Evolutionary conservation across 768 basidiomycete genomes (phyloP), one percentile per base, ranked within the genome.

Genomic region (Amanita pallidorosea): DNA sequence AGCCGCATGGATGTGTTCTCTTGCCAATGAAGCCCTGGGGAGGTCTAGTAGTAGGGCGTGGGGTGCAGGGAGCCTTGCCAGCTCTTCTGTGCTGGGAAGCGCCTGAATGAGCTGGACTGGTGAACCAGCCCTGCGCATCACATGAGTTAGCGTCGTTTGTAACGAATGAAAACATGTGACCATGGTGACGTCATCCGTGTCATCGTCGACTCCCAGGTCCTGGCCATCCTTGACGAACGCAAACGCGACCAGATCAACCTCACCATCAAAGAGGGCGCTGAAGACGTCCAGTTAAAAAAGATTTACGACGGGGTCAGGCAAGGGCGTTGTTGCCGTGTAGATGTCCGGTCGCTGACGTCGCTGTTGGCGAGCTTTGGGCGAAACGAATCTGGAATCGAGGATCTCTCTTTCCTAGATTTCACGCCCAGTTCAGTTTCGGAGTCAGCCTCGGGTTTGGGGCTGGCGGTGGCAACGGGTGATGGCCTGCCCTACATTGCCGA

Each of bases 181-280:
- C 4, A 3, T 27, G 22, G 3, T 23, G 25, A 9, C 8, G 23
- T n/a, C 5, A 17, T 27, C n/a, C 8, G 4, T 3, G 25, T 23
- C 40, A 66, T 83, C 5, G 74, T 85, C 1, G 87, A 90, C 58
- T 79, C 81, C 0, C 83, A 81, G 64, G 70, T 85, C 20, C 63
- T 66, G 23, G 74, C 77, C 4, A 61, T 68, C 38, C 66, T 81
- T 25, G 75, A 81, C 55, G 75, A 78, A n/a, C 64, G 64, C 11
- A 72, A 82, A 53, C 66, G 77, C 7, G 67, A 76, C 58, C 63
- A 71, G 1, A 70, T 84, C 4, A 62, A 65, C 12, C 64, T 82
- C 5, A 67, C 63, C 3, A 57, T 72, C 0, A 57, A 69, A n/a
- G 77, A 75, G n/a, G 77, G 73, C 3, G 66, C 80, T 41, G 57